phyloP scores from a whole-genome alignment of 73 alveolate genomes.

The Tetrahymena thermophila region DNA sequence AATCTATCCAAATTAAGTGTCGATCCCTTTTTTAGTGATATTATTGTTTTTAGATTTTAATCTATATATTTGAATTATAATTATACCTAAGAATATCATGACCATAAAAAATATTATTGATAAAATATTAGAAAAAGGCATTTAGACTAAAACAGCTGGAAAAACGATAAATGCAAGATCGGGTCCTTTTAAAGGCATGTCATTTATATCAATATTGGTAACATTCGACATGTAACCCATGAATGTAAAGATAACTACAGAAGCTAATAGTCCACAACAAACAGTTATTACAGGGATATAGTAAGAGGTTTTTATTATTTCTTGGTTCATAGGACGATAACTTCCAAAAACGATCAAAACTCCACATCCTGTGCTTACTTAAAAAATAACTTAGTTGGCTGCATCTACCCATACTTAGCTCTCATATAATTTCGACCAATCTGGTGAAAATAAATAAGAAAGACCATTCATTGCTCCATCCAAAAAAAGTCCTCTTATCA shows the following conservation, averaged over 20 bases:
- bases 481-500: conserved; percentile 50
- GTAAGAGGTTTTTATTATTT: conserved; percentile 18
- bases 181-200: conserved; percentile 48
- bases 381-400: conserved; percentile 39
- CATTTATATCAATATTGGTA: conserved; percentile 21
- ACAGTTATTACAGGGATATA: conserved; percentile 46
- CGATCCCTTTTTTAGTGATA: not conserved
- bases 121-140: conserved; percentile 49
- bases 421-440: conserved; percentile 26
- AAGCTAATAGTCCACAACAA: conserved; percentile 43
- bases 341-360: conserved; percentile 35
- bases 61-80: not conserved
- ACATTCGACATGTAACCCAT: conserved; percentile 36
- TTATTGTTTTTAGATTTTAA: not conserved
- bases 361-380: conserved; percentile 41
- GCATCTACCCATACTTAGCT: conserved; percentile 59
- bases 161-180: conserved; percentile 56
- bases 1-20: conserved; percentile 28
- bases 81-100: conserved; percentile 25
- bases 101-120: conserved; percentile 40
- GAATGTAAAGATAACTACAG: conserved; percentile 42
- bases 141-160: conserved; percentile 45
- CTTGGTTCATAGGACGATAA: conserved; percentile 17
- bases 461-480: conserved; percentile 48
- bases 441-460: conserved; percentile 41